These are phyloP conservation scores for Fusarium sp. DNA, from an alignment of 2,329 filamentous ascomycete genomes.

Conservation along the genomic window DNA sequence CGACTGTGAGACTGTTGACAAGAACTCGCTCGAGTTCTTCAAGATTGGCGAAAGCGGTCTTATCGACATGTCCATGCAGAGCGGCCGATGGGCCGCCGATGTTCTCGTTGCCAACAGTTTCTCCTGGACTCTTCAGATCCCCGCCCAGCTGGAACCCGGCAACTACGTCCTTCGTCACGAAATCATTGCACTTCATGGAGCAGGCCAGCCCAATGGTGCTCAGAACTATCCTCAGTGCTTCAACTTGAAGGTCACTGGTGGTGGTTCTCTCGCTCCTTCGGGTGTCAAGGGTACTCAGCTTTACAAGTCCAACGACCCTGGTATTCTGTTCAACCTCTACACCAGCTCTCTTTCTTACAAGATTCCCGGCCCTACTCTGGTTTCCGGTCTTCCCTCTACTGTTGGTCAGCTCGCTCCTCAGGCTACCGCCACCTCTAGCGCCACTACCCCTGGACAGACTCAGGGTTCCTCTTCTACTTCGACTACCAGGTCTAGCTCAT, in stretches of 20 bases:
- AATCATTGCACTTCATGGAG: conserved; percentile 63
- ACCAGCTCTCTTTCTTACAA: conserved; percentile 42
- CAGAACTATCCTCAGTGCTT: conserved; percentile 66
- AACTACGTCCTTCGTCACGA: conserved; percentile 65
- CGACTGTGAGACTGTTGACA: conserved; percentile 66
- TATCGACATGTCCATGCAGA: conserved; percentile 58
- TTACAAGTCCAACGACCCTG: conserved; percentile 47
- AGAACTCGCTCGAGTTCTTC: conserved; percentile 68
- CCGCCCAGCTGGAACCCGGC: conserved; percentile 48
- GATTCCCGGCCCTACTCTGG: conserved; percentile 46
- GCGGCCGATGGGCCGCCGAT: conserved; percentile 51
- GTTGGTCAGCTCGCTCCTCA: conserved; percentile 14
- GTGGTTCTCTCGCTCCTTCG: conserved; percentile 49
- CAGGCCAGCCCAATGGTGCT: conserved; percentile 57
- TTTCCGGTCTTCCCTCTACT: conserved; percentile 35
- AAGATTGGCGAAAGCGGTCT: conserved; percentile 72
- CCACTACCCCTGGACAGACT: conserved; percentile 30
- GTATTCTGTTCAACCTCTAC: conserved; percentile 51
- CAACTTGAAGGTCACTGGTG: conserved; percentile 60
- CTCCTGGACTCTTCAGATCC: conserved; percentile 51
- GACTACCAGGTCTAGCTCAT: neutral
- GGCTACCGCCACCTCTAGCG: conserved; percentile 36
- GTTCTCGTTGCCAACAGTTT: conserved; percentile 57
- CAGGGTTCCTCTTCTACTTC: neutral
- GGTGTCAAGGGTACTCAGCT: conserved; percentile 49